Evolutionary conservation across 169 alveolate genomes (phyloP), one percentile per base, ranked within the genome.

Genomic region (Eimeria sp.): DNA sequence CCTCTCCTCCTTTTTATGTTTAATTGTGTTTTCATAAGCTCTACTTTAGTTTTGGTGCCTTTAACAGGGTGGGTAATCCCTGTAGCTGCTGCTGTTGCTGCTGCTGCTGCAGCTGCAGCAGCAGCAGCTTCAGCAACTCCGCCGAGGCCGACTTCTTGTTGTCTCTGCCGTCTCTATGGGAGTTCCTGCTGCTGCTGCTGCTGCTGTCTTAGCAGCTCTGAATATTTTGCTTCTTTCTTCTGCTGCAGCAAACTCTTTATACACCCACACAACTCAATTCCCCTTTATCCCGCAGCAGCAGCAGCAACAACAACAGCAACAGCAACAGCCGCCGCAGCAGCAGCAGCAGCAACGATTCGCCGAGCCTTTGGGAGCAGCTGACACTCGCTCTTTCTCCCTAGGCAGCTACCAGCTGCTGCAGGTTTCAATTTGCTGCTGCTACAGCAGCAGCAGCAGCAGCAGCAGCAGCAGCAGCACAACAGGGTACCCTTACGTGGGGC

Each of bases 151-250:
- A n/a, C 47, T 51, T 73, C 54, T 47, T 51, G 47, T 51, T 73
- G 84, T 73, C 84, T 73, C 84, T 73, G 84, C 84, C 84, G 84
- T 73, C 84, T 73, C 84, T 30, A 40, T 40, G 47, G 84, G 54
- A 11, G 57, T 10, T 27, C 16, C 30, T 27, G 78, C 78, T 27
- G 45, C 78, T 27, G 45, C 78, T 67, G 58, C 58, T 51, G 58
- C 58, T 51, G 58, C 58, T 51, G 58, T 11, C n/a, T n/a, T n/a
- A n/a, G n/a, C n/a, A n/a, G n/a, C n/a, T n/a, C n/a, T n/a, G n/a
- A n/a, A n/a, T n/a, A n/a, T n/a, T n/a, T n/a, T 51, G 58, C 58
- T 51, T 5, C 58, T 51, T 5, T 51, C 58, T 51, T 51, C 58
- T 51, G 58, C 58, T 11, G 58, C 58, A 51, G 58, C 58, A 51